phyloP scores from a whole-genome alignment of 139 green algal species.

The Coelastrella sp. region DNA sequence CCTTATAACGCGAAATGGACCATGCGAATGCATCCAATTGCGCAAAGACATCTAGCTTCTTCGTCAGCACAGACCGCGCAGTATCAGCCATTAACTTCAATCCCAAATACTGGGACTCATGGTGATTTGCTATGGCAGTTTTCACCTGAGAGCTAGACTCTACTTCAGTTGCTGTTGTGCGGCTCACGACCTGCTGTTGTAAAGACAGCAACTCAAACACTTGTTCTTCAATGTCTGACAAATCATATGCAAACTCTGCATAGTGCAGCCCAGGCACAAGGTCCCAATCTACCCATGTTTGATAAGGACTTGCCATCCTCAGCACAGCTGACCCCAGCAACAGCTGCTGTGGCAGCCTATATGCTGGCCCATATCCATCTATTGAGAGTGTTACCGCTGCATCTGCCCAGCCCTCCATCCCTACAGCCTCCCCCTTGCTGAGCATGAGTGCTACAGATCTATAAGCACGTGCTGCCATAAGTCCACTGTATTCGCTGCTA shows the following conservation, averaged over 20 bases:
- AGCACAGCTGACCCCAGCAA: constrained; percentile 22
- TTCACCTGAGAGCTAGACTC: too few relatives aligned
- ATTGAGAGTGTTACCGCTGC: background rate
- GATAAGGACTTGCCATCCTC: constrained; percentile 10
- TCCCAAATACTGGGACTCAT: background rate
- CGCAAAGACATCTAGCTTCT: background rate
- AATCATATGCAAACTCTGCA: constrained; percentile 4
- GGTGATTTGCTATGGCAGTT: too few relatives aligned
- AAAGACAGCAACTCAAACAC: background rate
- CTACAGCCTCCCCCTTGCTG: constrained; percentile 5
- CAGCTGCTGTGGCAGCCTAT: constrained; percentile 41
- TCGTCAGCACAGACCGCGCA: background rate
- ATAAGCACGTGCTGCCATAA: background rate
- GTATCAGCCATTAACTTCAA: background rate
- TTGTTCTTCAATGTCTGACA: constrained; percentile 2
- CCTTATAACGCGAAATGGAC: constrained; percentile 24
- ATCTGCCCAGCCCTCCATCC: constrained; percentile 28
- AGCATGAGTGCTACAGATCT: constrained; percentile 14
- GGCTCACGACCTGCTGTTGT: too few relatives aligned
- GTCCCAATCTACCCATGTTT: constrained; percentile 38
- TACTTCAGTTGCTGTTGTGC: too few relatives aligned
- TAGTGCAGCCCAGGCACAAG: background rate
- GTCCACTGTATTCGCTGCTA: background rate
- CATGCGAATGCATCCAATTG: constrained; percentile 40
- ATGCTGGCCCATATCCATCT: constrained; percentile 27